Conservation (phyloP, 495 filamentous ascomycete genomes). For the Xylaria sp. region DNA sequence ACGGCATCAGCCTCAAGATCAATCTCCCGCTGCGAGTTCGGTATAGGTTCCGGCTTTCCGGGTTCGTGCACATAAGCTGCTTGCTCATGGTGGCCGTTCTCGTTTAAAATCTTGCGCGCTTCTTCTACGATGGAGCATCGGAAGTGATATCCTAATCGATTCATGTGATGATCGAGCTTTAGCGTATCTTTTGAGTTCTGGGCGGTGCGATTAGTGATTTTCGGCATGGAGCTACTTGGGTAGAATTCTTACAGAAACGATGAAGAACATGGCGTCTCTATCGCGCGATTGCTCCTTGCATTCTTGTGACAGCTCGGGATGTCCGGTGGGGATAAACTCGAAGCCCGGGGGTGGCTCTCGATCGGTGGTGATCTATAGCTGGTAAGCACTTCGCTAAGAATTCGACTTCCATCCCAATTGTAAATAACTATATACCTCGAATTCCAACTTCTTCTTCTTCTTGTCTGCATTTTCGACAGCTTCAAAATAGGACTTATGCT, state of each 20-base stretch:
- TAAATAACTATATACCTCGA: slow-evolving; percentile 49
- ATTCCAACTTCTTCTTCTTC: slow-evolving; percentile 64
- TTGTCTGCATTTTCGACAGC: slow-evolving; percentile 62
- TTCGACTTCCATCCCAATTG: not conserved
- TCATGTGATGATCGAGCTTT: slow-evolving; percentile 60
- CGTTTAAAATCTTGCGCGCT: slow-evolving; percentile 46
- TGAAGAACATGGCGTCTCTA: slow-evolving; percentile 70
- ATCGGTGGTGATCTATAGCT: slow-evolving; percentile 50
- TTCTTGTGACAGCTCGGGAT: slow-evolving; percentile 72
- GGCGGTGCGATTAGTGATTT: slow-evolving; percentile 19
- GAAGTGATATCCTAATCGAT: slow-evolving; percentile 83
- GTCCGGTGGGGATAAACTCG: slow-evolving; percentile 82
- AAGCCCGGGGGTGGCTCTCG: slow-evolving; percentile 73
- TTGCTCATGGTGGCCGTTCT: slow-evolving; percentile 29
- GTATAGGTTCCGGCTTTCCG: slow-evolving; percentile 57
- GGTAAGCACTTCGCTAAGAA: slow-evolving; percentile 37
- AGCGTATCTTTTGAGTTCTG: slow-evolving; percentile 34
- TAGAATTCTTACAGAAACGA: slow-evolving; percentile 71
- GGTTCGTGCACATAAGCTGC: slow-evolving; percentile 28
- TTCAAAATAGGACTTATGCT: slow-evolving; percentile 62
- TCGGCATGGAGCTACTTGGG: not conserved
- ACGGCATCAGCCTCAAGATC: slow-evolving; percentile 75
- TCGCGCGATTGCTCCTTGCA: slow-evolving; percentile 84
- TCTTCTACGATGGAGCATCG: slow-evolving; percentile 58
- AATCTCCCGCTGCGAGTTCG: slow-evolving; percentile 66